Evolutionary conservation across 2,329 filamentous ascomycete genomes (phyloP), one percentile per base, ranked within the genome.

Genomic region (Lachnellula occidentalis): DNA sequence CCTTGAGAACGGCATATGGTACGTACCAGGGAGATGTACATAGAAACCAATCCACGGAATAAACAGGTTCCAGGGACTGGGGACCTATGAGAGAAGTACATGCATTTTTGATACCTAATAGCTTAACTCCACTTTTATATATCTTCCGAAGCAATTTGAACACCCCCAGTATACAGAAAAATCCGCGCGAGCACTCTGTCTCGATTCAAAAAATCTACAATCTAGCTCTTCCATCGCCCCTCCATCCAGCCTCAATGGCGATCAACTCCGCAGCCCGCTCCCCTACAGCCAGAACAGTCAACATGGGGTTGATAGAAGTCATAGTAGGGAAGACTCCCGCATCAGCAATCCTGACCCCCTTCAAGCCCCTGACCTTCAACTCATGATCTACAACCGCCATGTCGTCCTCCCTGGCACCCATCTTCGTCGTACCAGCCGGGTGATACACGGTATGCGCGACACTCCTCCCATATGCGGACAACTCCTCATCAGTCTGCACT

Each of bases 391-490:
- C 90, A 19, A 95, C 91, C 5, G 89, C 90, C 69, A 85, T 73
- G 48, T 80, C 73, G 68, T 95, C 88, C 51, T 75, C 80, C 53
- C 70, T 71, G 66, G 92, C 84, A 34, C 90, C 90, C 90, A 95
- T 95, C 78, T 91, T 91, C 53, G 90, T 94, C 17, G 90, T 95
- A 50, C 90, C 90, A 12, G 88, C 87, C 0, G 90, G 90, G 72
- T 95, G 90, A 73, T 95, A 95, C 31, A 95, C 90, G 1, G 90
- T 95, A 72, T 95, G 90, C 4, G 90, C 90, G 81, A 90, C 66
- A 45, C 83, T 81, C 46, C 90, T 81, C 36, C 87, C 90, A 70
- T 95, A 95, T 73, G 91, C 85, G 69, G 80, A 86, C 8, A 95
- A 79, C 53, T 87, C 86, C 71, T 92, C 89, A 67, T 95, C 90